phyloP scores from a whole-genome alignment of 2,329 filamentous ascomycete species.

The Fusarium circinatum region DNA sequence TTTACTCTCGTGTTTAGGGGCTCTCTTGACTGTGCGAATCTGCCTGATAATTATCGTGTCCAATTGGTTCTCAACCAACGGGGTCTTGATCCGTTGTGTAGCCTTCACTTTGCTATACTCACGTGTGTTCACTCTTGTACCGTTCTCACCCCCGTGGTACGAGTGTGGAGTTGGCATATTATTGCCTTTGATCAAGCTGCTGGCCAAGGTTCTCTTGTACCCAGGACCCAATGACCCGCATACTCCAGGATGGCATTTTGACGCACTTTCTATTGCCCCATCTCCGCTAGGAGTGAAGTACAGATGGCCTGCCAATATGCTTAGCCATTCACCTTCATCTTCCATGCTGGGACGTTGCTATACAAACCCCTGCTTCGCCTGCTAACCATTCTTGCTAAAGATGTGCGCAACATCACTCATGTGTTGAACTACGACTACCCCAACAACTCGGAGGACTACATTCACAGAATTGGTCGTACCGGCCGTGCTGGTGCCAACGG shows the following conservation, averaged over 20 bases:
- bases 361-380: slow-evolving; percentile 63
- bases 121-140: slow-evolving; percentile 78
- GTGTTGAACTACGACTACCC: slow-evolving; percentile 99
- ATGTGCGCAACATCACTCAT: slow-evolving; percentile 99
- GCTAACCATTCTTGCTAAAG: slow-evolving; percentile 86
- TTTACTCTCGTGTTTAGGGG: slow-evolving; percentile 93
- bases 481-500: slow-evolving; percentile 93
- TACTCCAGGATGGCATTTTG: slow-evolving; percentile 63
- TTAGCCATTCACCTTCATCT: slow-evolving; percentile 57
- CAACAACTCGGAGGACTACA: slow-evolving; percentile 99
- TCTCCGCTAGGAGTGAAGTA: slow-evolving; percentile 66
- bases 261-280: slow-evolving; percentile 68
- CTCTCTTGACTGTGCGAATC: slow-evolving; percentile 88
- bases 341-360: slow-evolving; percentile 72
- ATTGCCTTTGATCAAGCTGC: slow-evolving; percentile 80
- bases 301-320: slow-evolving; percentile 59
- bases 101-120: slow-evolving; percentile 71
- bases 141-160: slow-evolving; percentile 69
- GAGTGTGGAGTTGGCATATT: slow-evolving; percentile 80
- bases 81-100: slow-evolving; percentile 78
- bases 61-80: slow-evolving; percentile 82
- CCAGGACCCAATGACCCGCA: slow-evolving; percentile 66
- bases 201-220: slow-evolving; percentile 66
- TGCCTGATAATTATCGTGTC: slow-evolving; percentile 86
- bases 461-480: slow-evolving; percentile 95